A percentile compares a stretch with the other conserved stretches of the same genome.
phyloP scores from a whole-genome alignment of 495 filamentous ascomycete genomes.

The Aspergillus incahuasiensis region DNA sequence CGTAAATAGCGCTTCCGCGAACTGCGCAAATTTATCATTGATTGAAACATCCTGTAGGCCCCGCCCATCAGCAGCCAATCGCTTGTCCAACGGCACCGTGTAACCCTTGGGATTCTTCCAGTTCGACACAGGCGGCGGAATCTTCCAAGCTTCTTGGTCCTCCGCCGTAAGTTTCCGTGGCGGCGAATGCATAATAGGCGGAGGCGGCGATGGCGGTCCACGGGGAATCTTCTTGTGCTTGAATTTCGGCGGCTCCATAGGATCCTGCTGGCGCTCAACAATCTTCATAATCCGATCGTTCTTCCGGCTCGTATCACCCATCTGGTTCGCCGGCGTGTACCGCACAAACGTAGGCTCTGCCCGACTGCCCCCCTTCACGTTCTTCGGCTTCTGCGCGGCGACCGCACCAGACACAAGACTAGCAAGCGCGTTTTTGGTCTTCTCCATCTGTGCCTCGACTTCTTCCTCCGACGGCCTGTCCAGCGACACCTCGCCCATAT shows the following conservation, averaged over 20 bases:
- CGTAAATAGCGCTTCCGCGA: constrained; percentile 89
- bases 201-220: constrained; percentile 87
- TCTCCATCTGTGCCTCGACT: constrained; percentile 74
- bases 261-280: constrained; percentile 88
- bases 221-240: constrained; percentile 98
- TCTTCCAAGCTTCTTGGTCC: constrained; percentile 95
- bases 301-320: constrained; percentile 84
- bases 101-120: constrained; percentile 99
- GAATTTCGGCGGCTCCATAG: constrained; percentile 97
- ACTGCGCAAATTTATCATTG: constrained; percentile 98
- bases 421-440: constrained; percentile 80
- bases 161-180: constrained; percentile 93
- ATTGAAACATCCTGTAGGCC: constrained; percentile 92
- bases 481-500: constrained; percentile 89
- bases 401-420: constrained; percentile 80
- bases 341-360: constrained; percentile 90
- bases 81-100: constrained; percentile 93
- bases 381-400: constrained; percentile 92
- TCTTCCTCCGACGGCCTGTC: constrained; percentile 82
- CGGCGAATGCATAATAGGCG: constrained; percentile 93
- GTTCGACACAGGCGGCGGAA: constrained; percentile 90
- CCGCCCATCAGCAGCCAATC: constrained; percentile 91
- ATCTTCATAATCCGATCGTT: constrained; percentile 99
- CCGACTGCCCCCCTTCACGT: constrained; percentile 68
- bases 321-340: constrained; percentile 94